Evolutionary conservation across 768 basidiomycete genomes (phyloP).

Genomic region (Lactarius quietus): DNA sequence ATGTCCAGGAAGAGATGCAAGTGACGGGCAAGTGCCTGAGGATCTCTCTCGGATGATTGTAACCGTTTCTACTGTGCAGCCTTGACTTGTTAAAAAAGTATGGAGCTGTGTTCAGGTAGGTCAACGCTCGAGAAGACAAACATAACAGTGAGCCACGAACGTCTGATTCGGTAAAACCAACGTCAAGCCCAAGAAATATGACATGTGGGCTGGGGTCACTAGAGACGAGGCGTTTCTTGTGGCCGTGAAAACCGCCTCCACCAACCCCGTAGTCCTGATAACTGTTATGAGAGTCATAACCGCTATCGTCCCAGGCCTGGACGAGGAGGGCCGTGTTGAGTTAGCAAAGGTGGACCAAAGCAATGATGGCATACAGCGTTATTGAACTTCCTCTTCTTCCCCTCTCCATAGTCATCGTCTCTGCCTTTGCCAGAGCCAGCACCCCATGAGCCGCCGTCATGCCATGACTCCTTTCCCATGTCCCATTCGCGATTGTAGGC

Average conservation of each 20-base stretch:
- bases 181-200: conserved; percentile 92
- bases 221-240: conserved; percentile 75
- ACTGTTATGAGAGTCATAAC: conserved; percentile 36
- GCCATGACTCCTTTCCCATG: conserved; percentile 65
- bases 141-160: conserved; percentile 51
- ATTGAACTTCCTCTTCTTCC: conserved; percentile 77
- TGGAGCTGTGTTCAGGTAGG: conserved; percentile 56
- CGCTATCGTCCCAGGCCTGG: conserved; percentile 47
- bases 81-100: conserved; percentile 66
- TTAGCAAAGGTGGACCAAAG: background rate
- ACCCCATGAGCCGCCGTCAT: conserved; percentile 39
- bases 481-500: conserved; percentile 77
- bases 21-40: conserved; percentile 91
- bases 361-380: conserved; percentile 53
- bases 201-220: conserved; percentile 90
- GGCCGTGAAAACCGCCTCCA: conserved; percentile 27
- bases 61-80: conserved; percentile 77
- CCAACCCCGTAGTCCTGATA: conserved; percentile 31
- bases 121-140: conserved; percentile 30
- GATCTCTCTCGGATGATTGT: conserved; percentile 96
- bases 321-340: conserved; percentile 23
- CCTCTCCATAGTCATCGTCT: conserved; percentile 71
- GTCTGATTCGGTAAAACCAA: conserved; percentile 90
- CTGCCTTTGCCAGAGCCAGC: conserved; percentile 47
- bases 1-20: conserved; percentile 55